Percentiles rank a stretch among this genome's conserved stretches.
Conservation (phyloP, 176 grass and related monocot species). For the Oryza glumipatula region DNA sequence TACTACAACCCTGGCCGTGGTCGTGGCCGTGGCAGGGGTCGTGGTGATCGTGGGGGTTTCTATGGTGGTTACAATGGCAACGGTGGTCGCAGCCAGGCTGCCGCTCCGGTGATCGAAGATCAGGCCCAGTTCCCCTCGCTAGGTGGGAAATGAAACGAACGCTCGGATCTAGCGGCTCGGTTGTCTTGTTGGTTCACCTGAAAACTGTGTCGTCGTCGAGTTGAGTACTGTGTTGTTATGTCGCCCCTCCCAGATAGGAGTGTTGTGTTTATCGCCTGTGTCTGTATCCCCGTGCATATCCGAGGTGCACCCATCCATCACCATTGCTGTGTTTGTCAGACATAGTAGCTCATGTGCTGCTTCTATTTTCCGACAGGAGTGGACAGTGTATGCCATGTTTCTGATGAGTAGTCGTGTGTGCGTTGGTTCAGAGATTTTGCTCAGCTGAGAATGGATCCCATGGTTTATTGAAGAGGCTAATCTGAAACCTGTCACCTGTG, state of each 20-base stretch:
- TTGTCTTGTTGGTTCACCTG: not conserved
- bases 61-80: constrained; percentile 41
- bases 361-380: not conserved
- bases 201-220: not conserved
- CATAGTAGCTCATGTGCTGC: not conserved
- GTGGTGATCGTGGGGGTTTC: constrained; percentile 39
- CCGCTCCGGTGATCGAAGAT: constrained; percentile 71
- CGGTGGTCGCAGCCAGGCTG: constrained; percentile 4
- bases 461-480: not conserved
- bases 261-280: not conserved
- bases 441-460: not conserved
- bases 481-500: too few species aligned
- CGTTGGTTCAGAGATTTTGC: constrained; percentile 3
- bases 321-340: constrained; percentile 27
- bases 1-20: constrained; percentile 34
- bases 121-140: constrained; percentile 67
- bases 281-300: constrained; percentile 19
- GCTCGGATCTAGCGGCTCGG: not conserved
- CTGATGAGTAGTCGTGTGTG: not conserved
- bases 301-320: constrained; percentile 15
- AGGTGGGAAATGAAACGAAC: constrained; percentile 51
- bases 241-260: not conserved
- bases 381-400: constrained; percentile 6
- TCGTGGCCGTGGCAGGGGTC: constrained; percentile 53
- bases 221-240: not conserved